Percentiles rank a stretch among this genome's conserved stretches.
Evolutionary conservation across 2,329 filamentous ascomycete genomes (phyloP).

Genomic region (Colletotrichum sp.): DNA sequence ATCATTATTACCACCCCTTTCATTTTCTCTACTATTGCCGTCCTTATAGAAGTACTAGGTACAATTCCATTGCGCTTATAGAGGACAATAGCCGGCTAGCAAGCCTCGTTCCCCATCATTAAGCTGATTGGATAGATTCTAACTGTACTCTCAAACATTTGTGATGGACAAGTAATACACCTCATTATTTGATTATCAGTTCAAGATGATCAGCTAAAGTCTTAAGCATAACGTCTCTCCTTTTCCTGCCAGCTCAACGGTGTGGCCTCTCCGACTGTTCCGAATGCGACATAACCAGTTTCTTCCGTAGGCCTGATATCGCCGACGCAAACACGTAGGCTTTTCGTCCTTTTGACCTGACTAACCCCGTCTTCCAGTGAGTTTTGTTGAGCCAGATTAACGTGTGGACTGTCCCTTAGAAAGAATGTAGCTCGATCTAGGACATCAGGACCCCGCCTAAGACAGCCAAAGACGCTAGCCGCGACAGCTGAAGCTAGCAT

Average conservation of each 20-base stretch:
- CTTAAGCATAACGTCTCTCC: background rate
- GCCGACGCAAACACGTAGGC: background rate
- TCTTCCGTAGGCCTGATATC: background rate
- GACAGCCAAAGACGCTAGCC: slow-evolving; percentile 25
- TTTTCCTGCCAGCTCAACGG: background rate
- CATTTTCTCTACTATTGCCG: too few species aligned
- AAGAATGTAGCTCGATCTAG: slow-evolving; percentile 23
- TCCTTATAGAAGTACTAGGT: too few species aligned
- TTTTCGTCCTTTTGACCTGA: background rate
- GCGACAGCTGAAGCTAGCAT: background rate
- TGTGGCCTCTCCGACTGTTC: background rate
- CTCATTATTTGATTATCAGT: too few species aligned
- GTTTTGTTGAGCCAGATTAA: rapidly evolving
- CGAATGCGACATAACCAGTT: background rate
- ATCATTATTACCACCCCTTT: too few species aligned
- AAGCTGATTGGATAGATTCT: background rate
- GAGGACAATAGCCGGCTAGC: too few species aligned
- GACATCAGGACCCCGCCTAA: slow-evolving; percentile 29
- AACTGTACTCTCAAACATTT: background rate
- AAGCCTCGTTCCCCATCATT: background rate
- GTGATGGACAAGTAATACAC: too few species aligned
- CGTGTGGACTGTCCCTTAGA: background rate
- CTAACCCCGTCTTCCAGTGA: background rate
- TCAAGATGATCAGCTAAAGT: rapidly evolving
- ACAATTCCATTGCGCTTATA: too few species aligned